Percentiles rank a stretch among this genome's conserved stretches.
These are phyloP conservation scores for Senecio squalidus DNA, from an alignment of 140 eudicot genomes.

Conservation along the genomic window DNA sequence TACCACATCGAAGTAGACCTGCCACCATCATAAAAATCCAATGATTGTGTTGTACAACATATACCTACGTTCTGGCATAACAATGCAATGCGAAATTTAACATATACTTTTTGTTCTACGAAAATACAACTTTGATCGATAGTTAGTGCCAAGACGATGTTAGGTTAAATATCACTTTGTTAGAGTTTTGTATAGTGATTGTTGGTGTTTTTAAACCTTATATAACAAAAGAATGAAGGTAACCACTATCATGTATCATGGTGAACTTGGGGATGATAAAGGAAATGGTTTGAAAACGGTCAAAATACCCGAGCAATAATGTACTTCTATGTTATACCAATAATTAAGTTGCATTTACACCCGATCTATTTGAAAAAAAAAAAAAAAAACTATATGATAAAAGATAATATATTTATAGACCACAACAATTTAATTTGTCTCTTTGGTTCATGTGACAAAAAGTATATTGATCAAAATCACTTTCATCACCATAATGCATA, in stretches of 20 bases:
- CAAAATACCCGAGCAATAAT: too few relatives aligned
- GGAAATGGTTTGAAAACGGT: too few relatives aligned
- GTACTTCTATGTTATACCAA: conserved; percentile 31
- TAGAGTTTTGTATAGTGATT: background rate
- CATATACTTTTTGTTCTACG: background rate
- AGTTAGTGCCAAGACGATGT: background rate
- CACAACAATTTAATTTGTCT: conserved; percentile 25
- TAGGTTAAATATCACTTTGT: background rate
- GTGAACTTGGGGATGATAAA: too few relatives aligned
- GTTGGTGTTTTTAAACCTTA: background rate
- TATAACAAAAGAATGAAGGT: too few relatives aligned
- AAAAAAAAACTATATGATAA: conserved; percentile 5
- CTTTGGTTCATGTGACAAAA: conserved; percentile 22
- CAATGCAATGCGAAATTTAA: background rate
- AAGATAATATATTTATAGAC: conserved; percentile 21
- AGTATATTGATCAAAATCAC: conserved; percentile 11
- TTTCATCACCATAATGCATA: conserved; percentile 8
- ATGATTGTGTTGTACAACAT: conserved; percentile 2
- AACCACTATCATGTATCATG: too few relatives aligned
- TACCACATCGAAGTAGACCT: conserved; percentile 97
- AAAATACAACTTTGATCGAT: background rate
- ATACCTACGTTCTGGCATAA: background rate
- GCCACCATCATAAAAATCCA: background rate
- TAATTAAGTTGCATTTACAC: conserved; percentile 33
- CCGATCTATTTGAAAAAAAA: too few relatives aligned